Base-by-base conservation (phyloP, 2,329 filamentous ascomycete genomes). In the Colletotrichum tropicicola region DNA sequence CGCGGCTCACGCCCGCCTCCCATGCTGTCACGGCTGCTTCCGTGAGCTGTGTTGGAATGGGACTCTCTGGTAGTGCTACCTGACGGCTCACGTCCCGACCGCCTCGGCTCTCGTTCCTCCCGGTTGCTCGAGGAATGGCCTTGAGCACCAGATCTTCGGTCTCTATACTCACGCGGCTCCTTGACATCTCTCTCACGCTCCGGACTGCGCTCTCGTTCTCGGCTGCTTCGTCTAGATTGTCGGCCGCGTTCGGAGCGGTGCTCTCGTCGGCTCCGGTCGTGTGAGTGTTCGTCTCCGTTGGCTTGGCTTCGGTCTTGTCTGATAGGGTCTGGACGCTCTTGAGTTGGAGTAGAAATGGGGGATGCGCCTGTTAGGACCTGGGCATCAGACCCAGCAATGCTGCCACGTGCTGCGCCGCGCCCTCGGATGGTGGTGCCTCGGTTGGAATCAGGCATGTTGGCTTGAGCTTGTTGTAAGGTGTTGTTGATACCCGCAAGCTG, bases 401-500 rank as follows among this genome's bases (percentile, higher is more conserved):
- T 82, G 55, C 77, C 78, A 81, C 74, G 27, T 78, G 66, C 70
- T 78, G 76, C 68, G 73, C 73, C 62, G 32, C 67, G 78, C 67
- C 61, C 77, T 70, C 78, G 74, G 35, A 75, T 68, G 39, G 70
- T 75, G 9, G 75, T 77, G 45, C 76, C 79, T 28, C 75, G 78
- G 23, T 72, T 74, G 35, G 68, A 53, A 1, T 78, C 77, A 1
- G 73, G 78, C 78, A 71, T 80, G 68, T 70, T 85, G 73, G 70
- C 72, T 71, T 83, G 83, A 1, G 82, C 81, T 73, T 86, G 83
- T 68, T 85, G 83, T 4, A 89, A 79, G 53, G 83, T 86, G 66
- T 77, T 87, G 69, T 89, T 88, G 64, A 91, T 89, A 47, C 85
- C 84, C 12, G 83, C 83, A 28, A 90, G 77, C 69, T 89, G 86